phyloP scores from a whole-genome alignment of 768 basidiomycete species.

The Suillus weaverae region DNA sequence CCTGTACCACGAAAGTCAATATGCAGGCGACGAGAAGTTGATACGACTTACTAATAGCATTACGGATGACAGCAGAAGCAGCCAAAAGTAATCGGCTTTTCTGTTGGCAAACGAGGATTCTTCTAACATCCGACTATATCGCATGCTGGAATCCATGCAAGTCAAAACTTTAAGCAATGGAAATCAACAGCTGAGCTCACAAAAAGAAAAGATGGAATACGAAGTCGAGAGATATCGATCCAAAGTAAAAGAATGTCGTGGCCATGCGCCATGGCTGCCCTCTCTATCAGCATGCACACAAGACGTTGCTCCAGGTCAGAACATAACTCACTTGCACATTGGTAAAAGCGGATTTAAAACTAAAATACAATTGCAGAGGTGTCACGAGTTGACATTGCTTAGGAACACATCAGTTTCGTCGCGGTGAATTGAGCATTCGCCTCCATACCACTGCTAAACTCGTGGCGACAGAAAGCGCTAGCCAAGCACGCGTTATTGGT shows the following conservation, averaged over 20 bases:
- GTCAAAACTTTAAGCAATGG: not conserved
- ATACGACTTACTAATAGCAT: slow-evolving; percentile 74
- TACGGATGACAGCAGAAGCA: slow-evolving; percentile 77
- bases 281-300: slow-evolving; percentile 15
- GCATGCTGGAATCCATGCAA: slow-evolving; percentile 62
- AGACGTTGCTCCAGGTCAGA: slow-evolving; percentile 6
- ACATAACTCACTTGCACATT: slow-evolving; percentile 67
- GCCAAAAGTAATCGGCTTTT: slow-evolving; percentile 94
- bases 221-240: slow-evolving; percentile 89
- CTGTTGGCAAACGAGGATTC: slow-evolving; percentile 92
- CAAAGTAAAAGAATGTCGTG: slow-evolving; percentile 97
- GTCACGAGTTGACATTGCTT: slow-evolving; percentile 94
- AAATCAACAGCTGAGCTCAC: slow-evolving; percentile 48
- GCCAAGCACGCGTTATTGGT: slow-evolving; percentile 87
- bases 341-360: slow-evolving; percentile 78
- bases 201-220: slow-evolving; percentile 99
- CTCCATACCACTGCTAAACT: slow-evolving; percentile 83
- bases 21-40: not conserved
- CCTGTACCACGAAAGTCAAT: slow-evolving; percentile 38
- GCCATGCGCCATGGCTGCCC: slow-evolving; percentile 80
- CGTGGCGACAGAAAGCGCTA: slow-evolving; percentile 72
- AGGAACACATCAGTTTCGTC: slow-evolving; percentile 10
- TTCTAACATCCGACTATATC: slow-evolving; percentile 95
- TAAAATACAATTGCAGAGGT: slow-evolving; percentile 91
- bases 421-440: not conserved